Base-by-base conservation (phyloP, 2,329 filamentous ascomycete genomes). In the Alternaria postmessia region DNA sequence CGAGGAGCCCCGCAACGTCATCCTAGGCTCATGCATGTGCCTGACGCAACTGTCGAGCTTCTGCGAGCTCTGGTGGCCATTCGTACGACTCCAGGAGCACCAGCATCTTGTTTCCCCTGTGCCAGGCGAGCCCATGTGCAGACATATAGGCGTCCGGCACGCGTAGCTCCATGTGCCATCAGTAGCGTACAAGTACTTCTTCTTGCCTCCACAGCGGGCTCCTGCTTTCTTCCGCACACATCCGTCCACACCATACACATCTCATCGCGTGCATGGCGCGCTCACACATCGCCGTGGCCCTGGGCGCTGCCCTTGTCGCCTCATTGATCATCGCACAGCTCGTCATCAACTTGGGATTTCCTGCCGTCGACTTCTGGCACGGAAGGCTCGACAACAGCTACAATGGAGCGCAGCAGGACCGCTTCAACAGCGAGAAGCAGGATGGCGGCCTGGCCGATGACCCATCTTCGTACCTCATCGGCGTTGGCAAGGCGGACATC, bases 401-500 rank as follows among this genome's bases (percentile, higher is more conserved):
- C 54, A 49, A 67, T 61, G 64, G 59, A 51, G 63, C 57, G 4
- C 63, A 60, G 54, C 74, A 75, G 61, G 68, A 71, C 34, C 63
- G 70, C 41, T 59, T 74, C 51, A 66, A 69, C 47, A 65, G 64
- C 30, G 70, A 61, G 54, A 75, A 75, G 67, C 71, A 76, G 68
- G 68, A 63, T 34, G 65, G 57, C n/a, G 70, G 59, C 14, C 54
- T 51, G 12, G 70, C 63, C n/a, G 65, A 69, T 36, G 78, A 81
- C 59, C 78, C 80, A 51, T 78, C 83, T 39, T 72, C 82, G 63
- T 91, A 90, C 70, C 75, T 91, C 7, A 77, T 92, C 20, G 89
- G 89, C 22, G 88, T 89, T 22, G 89, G 89, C 26, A 91, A 90
- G 75, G 89, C 87, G 11, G 89, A 92, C 75, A 89, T 92, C 67